These are phyloP conservation scores for Phytophthora fragariaefolia DNA, from an alignment of 352 stramenopile species.

Conservation along the genomic window DNA sequence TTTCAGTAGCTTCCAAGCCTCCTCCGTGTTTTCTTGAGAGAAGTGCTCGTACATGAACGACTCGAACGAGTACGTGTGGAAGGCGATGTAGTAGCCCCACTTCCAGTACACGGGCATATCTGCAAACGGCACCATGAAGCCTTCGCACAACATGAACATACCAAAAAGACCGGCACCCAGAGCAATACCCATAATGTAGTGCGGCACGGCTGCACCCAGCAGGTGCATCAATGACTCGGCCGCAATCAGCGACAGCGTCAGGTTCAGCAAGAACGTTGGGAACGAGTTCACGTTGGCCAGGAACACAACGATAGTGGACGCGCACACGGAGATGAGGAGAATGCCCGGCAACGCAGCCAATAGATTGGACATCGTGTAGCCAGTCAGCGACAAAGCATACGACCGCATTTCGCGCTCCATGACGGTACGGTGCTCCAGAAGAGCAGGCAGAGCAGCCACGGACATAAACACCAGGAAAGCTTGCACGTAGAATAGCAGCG, in stretches of 20 bases:
- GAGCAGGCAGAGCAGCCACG: slow-evolving; percentile 85
- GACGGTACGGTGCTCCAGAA: slow-evolving; percentile 86
- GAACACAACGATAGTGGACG: slow-evolving; percentile 60
- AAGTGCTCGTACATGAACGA: slow-evolving; percentile 90
- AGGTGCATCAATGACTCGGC: slow-evolving; percentile 87
- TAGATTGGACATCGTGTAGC: slow-evolving; percentile 83
- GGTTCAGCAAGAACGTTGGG: slow-evolving; percentile 66
- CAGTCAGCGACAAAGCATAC: slow-evolving; percentile 63
- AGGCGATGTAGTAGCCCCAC: slow-evolving; percentile 88
- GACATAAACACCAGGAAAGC: slow-evolving; percentile 94
- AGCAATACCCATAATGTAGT: slow-evolving; percentile 90
- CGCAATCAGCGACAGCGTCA: slow-evolving; percentile 80
- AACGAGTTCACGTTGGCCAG: slow-evolving; percentile 68
- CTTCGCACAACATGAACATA: slow-evolving; percentile 90
- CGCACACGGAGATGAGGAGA: slow-evolving; percentile 66
- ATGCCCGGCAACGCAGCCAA: slow-evolving; percentile 79
- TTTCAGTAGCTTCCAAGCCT: slow-evolving; percentile 40
- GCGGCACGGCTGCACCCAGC: slow-evolving; percentile 75
- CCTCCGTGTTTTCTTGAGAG: slow-evolving; percentile 31
- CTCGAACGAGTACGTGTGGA: slow-evolving; percentile 90
- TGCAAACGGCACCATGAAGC: slow-evolving; percentile 79
- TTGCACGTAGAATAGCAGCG: slow-evolving; percentile 91
- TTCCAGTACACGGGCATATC: slow-evolving; percentile 78
- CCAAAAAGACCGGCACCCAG: slow-evolving; percentile 81
- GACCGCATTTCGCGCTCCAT: slow-evolving; percentile 81